phyloP scores from a whole-genome alignment of 441 rosid genomes.

The Theobroma grandiflorum region DNA sequence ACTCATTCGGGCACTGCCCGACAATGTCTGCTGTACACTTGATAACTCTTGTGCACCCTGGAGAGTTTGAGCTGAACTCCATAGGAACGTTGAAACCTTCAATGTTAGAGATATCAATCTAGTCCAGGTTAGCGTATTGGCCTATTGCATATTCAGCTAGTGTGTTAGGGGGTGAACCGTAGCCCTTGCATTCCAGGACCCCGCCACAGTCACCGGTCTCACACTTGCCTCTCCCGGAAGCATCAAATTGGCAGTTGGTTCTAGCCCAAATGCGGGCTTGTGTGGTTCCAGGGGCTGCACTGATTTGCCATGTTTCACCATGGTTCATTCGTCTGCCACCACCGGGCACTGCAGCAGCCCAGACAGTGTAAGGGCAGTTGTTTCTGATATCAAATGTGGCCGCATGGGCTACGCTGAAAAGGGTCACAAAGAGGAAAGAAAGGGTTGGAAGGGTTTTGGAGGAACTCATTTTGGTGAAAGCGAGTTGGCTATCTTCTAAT shows the following conservation, averaged over 20 bases:
- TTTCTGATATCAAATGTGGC: slow-evolving; percentile 45
- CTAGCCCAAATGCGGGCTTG: slow-evolving; percentile 53
- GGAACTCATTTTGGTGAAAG: slow-evolving; percentile 6
- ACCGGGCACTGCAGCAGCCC: slow-evolving; percentile 51
- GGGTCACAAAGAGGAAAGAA: slow-evolving; percentile 18
- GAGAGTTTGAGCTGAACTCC: slow-evolving; percentile 47
- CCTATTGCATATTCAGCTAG: slow-evolving; percentile 45
- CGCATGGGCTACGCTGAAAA: slow-evolving; percentile 29
- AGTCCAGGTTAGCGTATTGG: slow-evolving; percentile 36
- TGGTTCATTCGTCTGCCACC: slow-evolving; percentile 43
- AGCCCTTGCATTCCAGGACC: slow-evolving; percentile 13
- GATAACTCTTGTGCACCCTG: slow-evolving; percentile 16
- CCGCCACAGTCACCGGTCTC: slow-evolving; percentile 28
- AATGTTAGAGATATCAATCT: slow-evolving; percentile 43
- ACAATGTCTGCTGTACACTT: slow-evolving; percentile 38
- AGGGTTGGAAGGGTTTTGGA: background rate
- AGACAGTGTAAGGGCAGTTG: slow-evolving; percentile 43
- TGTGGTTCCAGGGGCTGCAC: slow-evolving; percentile 30
- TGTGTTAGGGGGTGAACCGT: slow-evolving; percentile 44
- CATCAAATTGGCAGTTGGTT: slow-evolving; percentile 49
- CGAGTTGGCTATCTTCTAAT: background rate
- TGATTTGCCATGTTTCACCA: slow-evolving; percentile 29
- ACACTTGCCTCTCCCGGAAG: slow-evolving; percentile 35
- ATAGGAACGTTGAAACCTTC: slow-evolving; percentile 44
- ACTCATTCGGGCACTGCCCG: slow-evolving; percentile 38